phyloP scores from a whole-genome alignment of 2,329 filamentous ascomycete species.

The Phoma herbarum region DNA sequence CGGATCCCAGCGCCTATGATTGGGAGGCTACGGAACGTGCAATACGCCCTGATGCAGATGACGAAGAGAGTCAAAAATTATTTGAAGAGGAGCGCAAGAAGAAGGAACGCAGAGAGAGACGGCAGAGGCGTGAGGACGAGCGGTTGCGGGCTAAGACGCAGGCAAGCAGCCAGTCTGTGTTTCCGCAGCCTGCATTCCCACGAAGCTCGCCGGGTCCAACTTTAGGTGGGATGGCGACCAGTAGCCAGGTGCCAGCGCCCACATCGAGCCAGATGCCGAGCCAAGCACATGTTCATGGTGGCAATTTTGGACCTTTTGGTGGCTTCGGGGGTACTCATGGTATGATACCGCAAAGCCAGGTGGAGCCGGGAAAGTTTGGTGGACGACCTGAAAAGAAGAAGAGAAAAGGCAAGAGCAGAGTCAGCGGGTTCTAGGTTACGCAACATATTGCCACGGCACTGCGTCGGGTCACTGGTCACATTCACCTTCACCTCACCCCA shows the following conservation, averaged over 20 bases:
- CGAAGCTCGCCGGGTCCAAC: slow-evolving; percentile 43
- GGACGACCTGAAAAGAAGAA: slow-evolving; percentile 45
- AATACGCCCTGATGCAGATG: slow-evolving; percentile 38
- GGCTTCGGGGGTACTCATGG: slow-evolving; percentile 17
- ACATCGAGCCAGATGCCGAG: slow-evolving; percentile 27
- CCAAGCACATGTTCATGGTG: slow-evolving; percentile 14
- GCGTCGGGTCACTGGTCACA: too few relatives aligned
- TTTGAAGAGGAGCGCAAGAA: slow-evolving; percentile 50
- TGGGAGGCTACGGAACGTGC: slow-evolving; percentile 49
- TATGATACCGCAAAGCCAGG: slow-evolving; percentile 39
- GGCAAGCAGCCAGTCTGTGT: slow-evolving; percentile 32
- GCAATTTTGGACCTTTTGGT: slow-evolving; percentile 17
- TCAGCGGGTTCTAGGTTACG: slow-evolving; percentile 40
- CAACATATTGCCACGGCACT: neutral
- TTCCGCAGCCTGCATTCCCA: slow-evolving; percentile 28
- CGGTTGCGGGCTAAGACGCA: slow-evolving; percentile 27
- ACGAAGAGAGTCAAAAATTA: slow-evolving; percentile 49
- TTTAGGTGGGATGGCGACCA: slow-evolving; percentile 29
- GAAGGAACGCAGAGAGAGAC: slow-evolving; percentile 52
- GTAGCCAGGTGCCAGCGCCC: slow-evolving; percentile 36
- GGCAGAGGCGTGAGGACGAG: slow-evolving; percentile 53
- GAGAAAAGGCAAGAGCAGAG: slow-evolving; percentile 47
- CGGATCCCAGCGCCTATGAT: slow-evolving; percentile 52
- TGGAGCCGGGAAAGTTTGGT: slow-evolving; percentile 48
- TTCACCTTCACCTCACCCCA: neutral